Base-by-base conservation (phyloP, 208 protist genomes). In the Leishmania turanica region DNA sequence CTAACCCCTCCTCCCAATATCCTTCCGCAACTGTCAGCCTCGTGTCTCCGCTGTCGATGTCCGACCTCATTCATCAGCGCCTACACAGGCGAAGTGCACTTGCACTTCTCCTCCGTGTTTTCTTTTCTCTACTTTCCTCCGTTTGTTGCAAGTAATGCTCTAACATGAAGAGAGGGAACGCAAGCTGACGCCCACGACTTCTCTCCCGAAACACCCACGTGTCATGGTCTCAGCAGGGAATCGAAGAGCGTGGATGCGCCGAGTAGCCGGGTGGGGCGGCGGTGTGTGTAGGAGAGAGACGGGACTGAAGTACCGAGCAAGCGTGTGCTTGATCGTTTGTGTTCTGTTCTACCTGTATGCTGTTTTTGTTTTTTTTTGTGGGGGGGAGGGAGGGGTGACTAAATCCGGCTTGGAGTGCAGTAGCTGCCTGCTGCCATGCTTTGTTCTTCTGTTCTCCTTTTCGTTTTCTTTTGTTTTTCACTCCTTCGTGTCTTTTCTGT, bases 61-160 rank as follows among this genome's bases (percentile, higher is more conserved):
- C 37, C 51, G 45, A 53, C 45, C 40, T 73, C n/a, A 66, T 47
- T 27, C 47, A 37, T 77, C 47, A 31, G 27, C 75, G 37, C 27
- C 9, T 31, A n/a, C 42, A 34, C 11, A 4, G 34, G 40, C 17
- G 56, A 40, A 11, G 75, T 31, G 9, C 9, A 65, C 31, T 65
- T 21, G 51, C 17, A 3, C 31, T 40, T 74, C 49, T 15, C 51
- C 51, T 65, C 27, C 15, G 74, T 37, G 21, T 66, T 81, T 80
- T 58, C 49, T 78, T 81, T 49, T 62, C 73, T 80, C 24, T 86
- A 40, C 51, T 42, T 65, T 83, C 40, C 3, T 78, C 19, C 42
- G 53, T 64, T 73, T 71, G 24, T 58, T 71, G 15, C 27, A 77
- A 62, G 8, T 42, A 65, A 72, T 51, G 15, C 47, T 56, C 21